Evolutionary conservation across 2,329 filamentous ascomycete genomes (phyloP).

Genomic region (Penicillium sp.): DNA sequence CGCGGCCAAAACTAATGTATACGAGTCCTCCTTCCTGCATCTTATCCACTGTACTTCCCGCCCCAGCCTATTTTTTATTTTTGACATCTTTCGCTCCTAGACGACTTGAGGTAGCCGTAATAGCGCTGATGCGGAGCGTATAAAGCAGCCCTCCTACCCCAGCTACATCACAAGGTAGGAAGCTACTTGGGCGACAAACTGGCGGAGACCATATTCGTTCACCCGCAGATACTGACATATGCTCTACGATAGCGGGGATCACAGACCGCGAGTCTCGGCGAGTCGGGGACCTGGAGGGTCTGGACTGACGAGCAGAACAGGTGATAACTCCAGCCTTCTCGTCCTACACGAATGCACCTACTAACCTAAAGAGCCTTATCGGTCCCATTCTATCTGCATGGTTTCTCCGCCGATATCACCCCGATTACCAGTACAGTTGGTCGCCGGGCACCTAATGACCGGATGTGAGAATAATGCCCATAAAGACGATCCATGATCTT

Average conservation of each 20-base stretch:
- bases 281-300: neutral
- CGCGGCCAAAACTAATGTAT: too few species aligned
- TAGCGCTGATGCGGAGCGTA: constrained; percentile 71
- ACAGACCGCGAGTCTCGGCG: too few species aligned
- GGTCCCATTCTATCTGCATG: too few species aligned
- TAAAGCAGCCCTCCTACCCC: constrained; percentile 32
- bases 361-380: too few species aligned
- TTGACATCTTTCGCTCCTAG: constrained; percentile 45
- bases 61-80: constrained; percentile 8
- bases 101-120: constrained; percentile 94
- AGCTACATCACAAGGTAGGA: constrained; percentile 29
- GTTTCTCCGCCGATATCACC: too few species aligned
- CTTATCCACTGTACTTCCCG: constrained; percentile 16
- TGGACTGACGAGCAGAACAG: neutral
- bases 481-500: too few species aligned
- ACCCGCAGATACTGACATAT: neutral
- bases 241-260: too few species aligned
- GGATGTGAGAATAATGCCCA: too few species aligned
- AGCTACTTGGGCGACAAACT: neutral
- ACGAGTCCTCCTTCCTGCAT: constrained; percentile 18
- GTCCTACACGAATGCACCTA: neutral
- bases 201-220: neutral
- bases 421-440: too few species aligned
- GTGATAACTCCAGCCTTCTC: neutral
- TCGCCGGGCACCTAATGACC: too few species aligned